Evolutionary conservation across 1,284 basidiomycete species (phyloP), one percentile per base, ranked within the genome.

Genomic region (Puccinia novopanici): DNA sequence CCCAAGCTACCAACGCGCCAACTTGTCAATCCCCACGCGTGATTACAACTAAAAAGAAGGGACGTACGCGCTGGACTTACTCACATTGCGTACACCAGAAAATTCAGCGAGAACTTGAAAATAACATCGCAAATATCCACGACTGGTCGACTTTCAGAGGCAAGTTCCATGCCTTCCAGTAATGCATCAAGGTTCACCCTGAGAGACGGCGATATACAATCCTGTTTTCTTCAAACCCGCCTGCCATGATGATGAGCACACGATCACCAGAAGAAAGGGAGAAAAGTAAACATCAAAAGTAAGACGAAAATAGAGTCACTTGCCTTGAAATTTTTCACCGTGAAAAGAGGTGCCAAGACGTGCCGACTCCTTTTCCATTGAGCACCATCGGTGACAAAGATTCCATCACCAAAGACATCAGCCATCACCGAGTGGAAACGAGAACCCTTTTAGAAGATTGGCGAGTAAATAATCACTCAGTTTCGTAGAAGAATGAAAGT

Each of bases 371-470:
- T 59, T 72, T 80, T 80, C 77, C 77, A 80, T 24, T 27, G 30
- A 30, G 68, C 5, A 19, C 77, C 77, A 73, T 80, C 77, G 10
- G 57, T 34, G 3, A 80, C 68, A 27, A 80, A 80, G 34, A 80
- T 72, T 8, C 77, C 67, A 6, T 80, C 57, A 24, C 77, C 77
- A 24, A 80, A 80, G 27, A 80, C 68, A 72, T 72, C 68, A 19
- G 19, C 37, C 77, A 63, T 63, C 15, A 80, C 22, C 10, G 68
- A 40, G 9, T 48, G 37, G 45, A 59, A 48, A 9, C 71, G n/a
- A 27, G 67, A 24, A 15, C 77, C 77, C 55, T 57, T 34, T 9
- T n/a, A n/a, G 17, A 13, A 40, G 15, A 19, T 42, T 68, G 12
- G 15, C 10, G 9, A 27, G 59, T 17, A 22, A 37, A 15, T 15